Evolutionary conservation across 2,329 filamentous ascomycete genomes (phyloP), one percentile per base, ranked within the genome.

Genomic region (Rhinocladiella similis): DNA sequence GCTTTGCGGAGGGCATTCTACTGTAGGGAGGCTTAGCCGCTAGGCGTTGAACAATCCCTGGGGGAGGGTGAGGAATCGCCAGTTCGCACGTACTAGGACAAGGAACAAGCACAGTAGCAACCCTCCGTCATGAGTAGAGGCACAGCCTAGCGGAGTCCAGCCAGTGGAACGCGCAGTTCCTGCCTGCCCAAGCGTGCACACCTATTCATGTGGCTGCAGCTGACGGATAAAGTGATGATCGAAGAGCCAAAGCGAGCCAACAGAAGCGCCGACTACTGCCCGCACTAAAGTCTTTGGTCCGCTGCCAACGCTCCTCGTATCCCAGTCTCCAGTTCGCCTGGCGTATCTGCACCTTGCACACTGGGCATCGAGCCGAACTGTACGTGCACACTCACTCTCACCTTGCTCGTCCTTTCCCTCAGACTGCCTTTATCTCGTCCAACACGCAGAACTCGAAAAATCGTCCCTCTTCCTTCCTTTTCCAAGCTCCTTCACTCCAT

Each of bases 91-190:
- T 10, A 33, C 29, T 3, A 33, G 6, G 6, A 7, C 29, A 33
- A 33, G 29, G 29, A 33, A 10, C 6, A 7, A 10, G 29, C 3
- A 33, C 29, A 33, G 38, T 19, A 41, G 12, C 38, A 12, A 19
- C 12, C 14, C 14, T 41, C 18, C 38, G 38, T 41, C 38, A 41
- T 41, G 4, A 16, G 38, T 19, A 41, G 18, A 46, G 48, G 53
- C 57, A 53, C 53, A 56, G 56, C 56, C 57, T 50, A 59, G 45
- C 18, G 22, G 14, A 19, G 2, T 14, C n/a, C 38, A 42, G 52
- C 56, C 56, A 55, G 36, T 55, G 33, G 25, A 7, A 49, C 14
- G 22, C 41, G 47, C 35, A 46, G 47, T 20, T 43, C 10, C 29
- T 13, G 22, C 10, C 55, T 14, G 33, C 47, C 51, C 50, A 27